Conservation (phyloP, 192 early-diverging fungal genomes). For the Gaertneriomyces sp. region DNA sequence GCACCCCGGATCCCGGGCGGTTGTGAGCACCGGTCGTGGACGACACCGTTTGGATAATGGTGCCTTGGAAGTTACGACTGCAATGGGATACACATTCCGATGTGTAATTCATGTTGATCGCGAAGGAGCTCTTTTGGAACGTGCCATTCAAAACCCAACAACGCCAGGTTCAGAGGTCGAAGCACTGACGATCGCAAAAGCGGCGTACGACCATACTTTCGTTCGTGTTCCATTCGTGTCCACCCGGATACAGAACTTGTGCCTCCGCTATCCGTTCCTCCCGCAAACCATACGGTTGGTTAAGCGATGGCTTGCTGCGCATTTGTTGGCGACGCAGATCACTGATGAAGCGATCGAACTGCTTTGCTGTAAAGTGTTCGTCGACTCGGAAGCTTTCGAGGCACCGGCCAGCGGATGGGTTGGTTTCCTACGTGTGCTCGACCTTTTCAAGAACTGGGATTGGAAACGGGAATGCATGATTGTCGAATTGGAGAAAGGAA, state of each 20-base stretch:
- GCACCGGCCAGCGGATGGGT: conserved; percentile 62
- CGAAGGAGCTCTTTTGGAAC: conserved; percentile 62
- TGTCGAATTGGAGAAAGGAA: conserved; percentile 69
- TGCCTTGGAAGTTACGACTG: conserved; percentile 61
- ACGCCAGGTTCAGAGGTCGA: neutral
- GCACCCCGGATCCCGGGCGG: conserved; percentile 47
- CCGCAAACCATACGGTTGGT: conserved; percentile 77
- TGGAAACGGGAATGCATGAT: conserved; percentile 74
- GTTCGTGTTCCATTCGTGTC: conserved; percentile 53
- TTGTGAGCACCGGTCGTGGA: conserved; percentile 33
- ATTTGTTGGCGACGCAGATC: conserved; percentile 60
- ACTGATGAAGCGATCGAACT: conserved; percentile 78
- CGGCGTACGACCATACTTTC: conserved; percentile 30
- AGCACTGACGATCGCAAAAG: conserved; percentile 4
- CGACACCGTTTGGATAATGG: conserved; percentile 29
- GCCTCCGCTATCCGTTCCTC: conserved; percentile 68
- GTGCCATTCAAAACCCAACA: conserved; percentile 35
- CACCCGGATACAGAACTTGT: conserved; percentile 68
- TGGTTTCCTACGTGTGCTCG: conserved; percentile 75
- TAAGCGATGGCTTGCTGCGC: conserved; percentile 87
- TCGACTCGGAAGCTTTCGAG: conserved; percentile 50
- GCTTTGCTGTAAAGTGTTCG: conserved; percentile 67
- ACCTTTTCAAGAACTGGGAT: conserved; percentile 68
- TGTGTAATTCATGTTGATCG: conserved; percentile 69
- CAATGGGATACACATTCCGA: conserved; percentile 74